A percentile compares a stretch with the other conserved stretches of the same genome.
Evolutionary conservation across 495 filamentous ascomycete genomes (phyloP).

Genomic region (Xylaria longipes): DNA sequence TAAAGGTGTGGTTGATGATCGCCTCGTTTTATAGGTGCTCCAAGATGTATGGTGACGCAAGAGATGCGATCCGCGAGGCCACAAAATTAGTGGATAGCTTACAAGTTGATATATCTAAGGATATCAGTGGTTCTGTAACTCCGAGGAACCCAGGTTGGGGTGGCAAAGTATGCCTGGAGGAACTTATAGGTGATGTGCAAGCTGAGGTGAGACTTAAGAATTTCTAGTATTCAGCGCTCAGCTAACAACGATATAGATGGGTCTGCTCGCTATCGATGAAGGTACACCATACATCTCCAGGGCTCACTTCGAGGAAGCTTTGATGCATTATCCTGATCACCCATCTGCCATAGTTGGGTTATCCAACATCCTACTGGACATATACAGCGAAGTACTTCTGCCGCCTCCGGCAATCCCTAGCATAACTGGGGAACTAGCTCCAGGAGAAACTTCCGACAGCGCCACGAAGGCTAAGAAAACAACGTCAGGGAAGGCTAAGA

Average conservation of each 20-base stretch:
- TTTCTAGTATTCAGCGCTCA: not conserved
- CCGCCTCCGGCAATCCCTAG: slow-evolving; percentile 52
- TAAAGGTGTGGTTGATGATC: slow-evolving; percentile 89
- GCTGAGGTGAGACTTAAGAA: slow-evolving; percentile 63
- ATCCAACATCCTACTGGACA: slow-evolving; percentile 83
- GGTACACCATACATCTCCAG: slow-evolving; percentile 69
- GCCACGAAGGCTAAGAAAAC: slow-evolving; percentile 27
- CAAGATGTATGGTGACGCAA: slow-evolving; percentile 75
- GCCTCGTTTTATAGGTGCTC: slow-evolving; percentile 86
- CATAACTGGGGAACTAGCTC: slow-evolving; percentile 38
- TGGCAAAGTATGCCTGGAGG: slow-evolving; percentile 73
- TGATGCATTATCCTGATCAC: slow-evolving; percentile 77
- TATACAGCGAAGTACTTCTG: slow-evolving; percentile 71
- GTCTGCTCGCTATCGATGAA: slow-evolving; percentile 68
- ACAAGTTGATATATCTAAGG: slow-evolving; percentile 60
- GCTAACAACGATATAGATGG: slow-evolving; percentile 59
- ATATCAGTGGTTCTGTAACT: slow-evolving; percentile 52
- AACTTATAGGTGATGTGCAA: slow-evolving; percentile 80
- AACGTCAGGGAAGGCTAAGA: not conserved
- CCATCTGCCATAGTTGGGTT: slow-evolving; percentile 80
- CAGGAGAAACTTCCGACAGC: slow-evolving; percentile 25
- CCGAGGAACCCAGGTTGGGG: slow-evolving; percentile 73
- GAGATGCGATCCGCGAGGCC: slow-evolving; percentile 83
- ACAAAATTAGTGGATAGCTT: slow-evolving; percentile 65
- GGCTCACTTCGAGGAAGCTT: slow-evolving; percentile 77